Base-by-base conservation (phyloP, 148 eudicot species). In the Bassia scoparia region DNA sequence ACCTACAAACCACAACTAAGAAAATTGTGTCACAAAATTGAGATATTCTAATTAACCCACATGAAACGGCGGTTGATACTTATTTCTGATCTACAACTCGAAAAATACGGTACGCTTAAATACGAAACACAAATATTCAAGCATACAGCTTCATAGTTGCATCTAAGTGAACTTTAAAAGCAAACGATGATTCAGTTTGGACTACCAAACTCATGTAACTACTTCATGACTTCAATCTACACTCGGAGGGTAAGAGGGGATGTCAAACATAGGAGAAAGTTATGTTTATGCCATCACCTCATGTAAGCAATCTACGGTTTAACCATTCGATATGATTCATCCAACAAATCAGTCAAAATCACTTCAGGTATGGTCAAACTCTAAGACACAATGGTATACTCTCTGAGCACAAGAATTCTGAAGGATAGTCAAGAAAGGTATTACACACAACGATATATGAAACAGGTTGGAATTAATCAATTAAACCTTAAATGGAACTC, bases 401-500 rank as follows among this genome's bases (percentile, higher is more conserved):
- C 73, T 61, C 61, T 38, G 5, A 60, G n/a, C 31, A 69, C 78
- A 74, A 53, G 69, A 34, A 55, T 66, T 66, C 65, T 50, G 61
- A 63, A 53, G 68, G 70, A 37, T 53, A 64, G 50, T 61, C 56
- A 26, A 43, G 9, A 74, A 49, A 61, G 68, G 69, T 70, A 63
- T 54, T 79, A 70, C 67, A 79, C 74, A 69, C 69, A 46, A 67
- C 48, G 20, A 62, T 43, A 37, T 33, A 49, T 78, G 63, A 68
- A 79, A 75, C 44, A 37, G 68, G 48, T 14, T 31, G 68, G 20
- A 69, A 49, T 69, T 41, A 55, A 48, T 34, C 5, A 54, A 61
- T 55, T 26, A 48, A 74, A 79, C 77, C 78, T 76, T 70, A 43
- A 65, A 79, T 38, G 48, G 50, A 54, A 62, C 75, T 74, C 74